Evolutionary conservation across 1,284 basidiomycete species (phyloP), one percentile per base, ranked within the genome.

Genomic region (Erythrobasidium hasegawianum): DNA sequence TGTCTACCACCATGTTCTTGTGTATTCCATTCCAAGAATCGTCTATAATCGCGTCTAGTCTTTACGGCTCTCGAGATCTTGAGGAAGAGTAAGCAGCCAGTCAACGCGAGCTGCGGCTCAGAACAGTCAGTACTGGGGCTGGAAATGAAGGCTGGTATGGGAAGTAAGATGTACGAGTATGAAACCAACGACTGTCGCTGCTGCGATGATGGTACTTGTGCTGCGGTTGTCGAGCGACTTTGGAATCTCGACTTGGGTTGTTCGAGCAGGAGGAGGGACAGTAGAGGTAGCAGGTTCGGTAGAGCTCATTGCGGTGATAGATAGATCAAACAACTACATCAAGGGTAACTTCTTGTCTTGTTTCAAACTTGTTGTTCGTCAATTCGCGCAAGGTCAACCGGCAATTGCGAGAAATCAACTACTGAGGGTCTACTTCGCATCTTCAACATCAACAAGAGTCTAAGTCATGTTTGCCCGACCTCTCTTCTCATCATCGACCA

Each of bases 21-120:
- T 20, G 55, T 49, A 24, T 65, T 65, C 62, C 62, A 65, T 41
- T 65, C 62, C 18, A 47, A 13, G 39, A 65, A 65, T n/a, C 62
- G 54, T 43, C 45, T 57, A 27, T 65, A 39, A 33, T 58, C 53
- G 9, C 47, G 27, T 20, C 47, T 38, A 2, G 33, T 53, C 1
- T 47, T 41, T 1, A 65, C 39, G 22, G 50, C 49, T 45, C 62
- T 55, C 9, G 62, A 65, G n/a, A 58, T 65, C 62, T 65, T 65
- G 26, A 65, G 55, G 56, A 65, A 65, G 11, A 65, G 40, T 5
- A 65, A 55, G 11, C 57, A 38, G 29, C 62, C 56, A 16, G 62
- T 65, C 43, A 65, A 29, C 13, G 55, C 62, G 45, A 65, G 43
- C 62, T 47, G 22, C 5, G 22, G 43, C n/a, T n/a, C n/a, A n/a